These are phyloP conservation scores for Chenopodium quinoa DNA, from an alignment of 148 eudicot species.

Conservation along the genomic window DNA sequence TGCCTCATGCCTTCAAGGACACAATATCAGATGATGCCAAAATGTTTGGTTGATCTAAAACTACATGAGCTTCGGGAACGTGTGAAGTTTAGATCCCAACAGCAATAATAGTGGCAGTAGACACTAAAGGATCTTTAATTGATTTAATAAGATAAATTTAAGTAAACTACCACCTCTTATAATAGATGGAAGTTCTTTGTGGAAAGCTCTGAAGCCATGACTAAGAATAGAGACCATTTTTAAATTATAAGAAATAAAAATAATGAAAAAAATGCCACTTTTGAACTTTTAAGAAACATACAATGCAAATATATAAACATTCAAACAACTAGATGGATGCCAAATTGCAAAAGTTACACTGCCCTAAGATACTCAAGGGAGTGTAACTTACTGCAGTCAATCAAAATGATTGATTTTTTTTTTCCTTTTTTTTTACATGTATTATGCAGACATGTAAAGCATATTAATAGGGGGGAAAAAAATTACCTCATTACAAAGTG, in stretches of 20 bases:
- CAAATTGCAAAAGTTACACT: neutral
- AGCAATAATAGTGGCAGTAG: neutral
- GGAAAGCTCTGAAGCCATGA: neutral
- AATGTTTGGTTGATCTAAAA: too few relatives aligned
- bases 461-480: neutral
- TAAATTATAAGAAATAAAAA: too few relatives aligned
- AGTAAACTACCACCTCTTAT: neutral
- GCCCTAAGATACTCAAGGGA: neutral
- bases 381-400: neutral
- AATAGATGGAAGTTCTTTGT: neutral
- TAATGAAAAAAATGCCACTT: too few relatives aligned
- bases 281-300: neutral
- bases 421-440: too few relatives aligned
- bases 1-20: neutral
- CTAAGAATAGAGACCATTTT: neutral
- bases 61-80: neutral
- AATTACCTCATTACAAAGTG: constrained; percentile 60
- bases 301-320: neutral
- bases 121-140: neutral
- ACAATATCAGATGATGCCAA: neutral
- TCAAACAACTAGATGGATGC: neutral
- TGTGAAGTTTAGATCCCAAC: neutral
- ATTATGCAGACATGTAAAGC: neutral
- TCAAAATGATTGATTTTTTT: neutral
- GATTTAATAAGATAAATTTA: neutral